Base-by-base conservation (phyloP, 805 yeast genomes). In the Metschnikowia picachoensis region DNA sequence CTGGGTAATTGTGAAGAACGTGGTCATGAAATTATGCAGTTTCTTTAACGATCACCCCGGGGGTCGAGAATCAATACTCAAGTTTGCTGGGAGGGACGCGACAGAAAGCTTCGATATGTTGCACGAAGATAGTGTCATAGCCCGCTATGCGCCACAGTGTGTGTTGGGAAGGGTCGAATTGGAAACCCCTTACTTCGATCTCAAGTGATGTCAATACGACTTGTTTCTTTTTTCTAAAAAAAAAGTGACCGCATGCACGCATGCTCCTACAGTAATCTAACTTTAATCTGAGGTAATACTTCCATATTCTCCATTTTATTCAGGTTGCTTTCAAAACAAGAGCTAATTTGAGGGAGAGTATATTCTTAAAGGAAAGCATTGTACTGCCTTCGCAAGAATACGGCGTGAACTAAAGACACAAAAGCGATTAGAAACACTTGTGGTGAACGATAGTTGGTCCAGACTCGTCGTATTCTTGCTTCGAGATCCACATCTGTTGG, bases 401-500 rank as follows among this genome's bases (percentile, higher is more conserved):
- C 50, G 47, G 38, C 41, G 38, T 31, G 44, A 30, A 32, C 44
- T 34, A 35, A n/a, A 35, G 35, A 16, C 35, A 37, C 37, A 28
- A 40, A 44, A n/a, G 42, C 43, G 51, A 68, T 82, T 84, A 85
- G 84, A 86, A 86, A 80, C 95, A 87, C 79, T 87, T 87, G 79
- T 86, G 91, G 84, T 87, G 94, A 67, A 94, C 99, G 72, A 94
- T 94, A 57, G 97, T 90, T 68, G 99, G 99, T 71, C 99, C 99
- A 79, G 97, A 88, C 82, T 94, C 99, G 85, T 94, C 99, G 87
- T 94, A 94, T 83, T 94, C 99, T 82, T 94, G 98, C 85, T 94
- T 94, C 71, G 98, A 91, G 87, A 94, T 90, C 99, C 99, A 94
- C 98, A 94, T 92, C 80, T 94, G 98, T 83, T 94, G 98, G 97